Evolutionary conservation across 495 filamentous ascomycete species (phyloP).

Genomic region (Penicillium egyptiacum): DNA sequence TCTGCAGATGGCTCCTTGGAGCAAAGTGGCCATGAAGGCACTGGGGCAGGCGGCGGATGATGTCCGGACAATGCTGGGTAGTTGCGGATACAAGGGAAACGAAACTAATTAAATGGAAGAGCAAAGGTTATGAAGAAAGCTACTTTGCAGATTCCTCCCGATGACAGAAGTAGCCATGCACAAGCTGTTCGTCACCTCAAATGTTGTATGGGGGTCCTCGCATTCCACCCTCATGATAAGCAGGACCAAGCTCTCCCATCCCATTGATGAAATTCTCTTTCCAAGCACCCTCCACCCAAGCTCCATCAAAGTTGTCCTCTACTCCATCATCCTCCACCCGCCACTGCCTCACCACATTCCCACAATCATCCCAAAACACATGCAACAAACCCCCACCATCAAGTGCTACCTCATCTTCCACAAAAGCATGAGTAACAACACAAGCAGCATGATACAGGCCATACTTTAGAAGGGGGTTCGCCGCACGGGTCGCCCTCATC

Average conservation of each 20-base stretch:
- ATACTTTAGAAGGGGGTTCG: neutral
- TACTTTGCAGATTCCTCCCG: too few relatives aligned
- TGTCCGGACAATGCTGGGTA: too few relatives aligned
- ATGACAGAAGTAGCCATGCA: too few relatives aligned
- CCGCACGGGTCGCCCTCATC: neutral
- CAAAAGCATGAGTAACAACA: constrained; percentile 16
- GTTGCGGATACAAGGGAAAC: too few relatives aligned
- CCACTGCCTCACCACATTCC: constrained; percentile 18
- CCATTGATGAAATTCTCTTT: neutral
- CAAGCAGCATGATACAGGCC: constrained; percentile 21
- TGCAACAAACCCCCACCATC: constrained; percentile 14
- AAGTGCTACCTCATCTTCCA: constrained; percentile 7
- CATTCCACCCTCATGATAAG: neutral
- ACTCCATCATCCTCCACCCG: constrained; percentile 11
- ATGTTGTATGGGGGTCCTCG: constrained; percentile 14
- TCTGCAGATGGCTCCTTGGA: too few relatives aligned
- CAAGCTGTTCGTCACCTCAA: neutral
- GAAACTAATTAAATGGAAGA: too few relatives aligned
- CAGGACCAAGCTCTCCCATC: neutral
- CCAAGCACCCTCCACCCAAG: constrained; percentile 5
- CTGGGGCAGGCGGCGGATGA: too few relatives aligned
- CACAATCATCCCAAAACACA: constrained; percentile 20
- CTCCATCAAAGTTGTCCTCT: constrained; percentile 13
- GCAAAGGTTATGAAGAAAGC: too few relatives aligned
- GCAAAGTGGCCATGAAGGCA: too few relatives aligned